These are phyloP conservation scores for Melampsora americana DNA, from an alignment of 1,284 basidiomycete species.

Conservation along the genomic window DNA sequence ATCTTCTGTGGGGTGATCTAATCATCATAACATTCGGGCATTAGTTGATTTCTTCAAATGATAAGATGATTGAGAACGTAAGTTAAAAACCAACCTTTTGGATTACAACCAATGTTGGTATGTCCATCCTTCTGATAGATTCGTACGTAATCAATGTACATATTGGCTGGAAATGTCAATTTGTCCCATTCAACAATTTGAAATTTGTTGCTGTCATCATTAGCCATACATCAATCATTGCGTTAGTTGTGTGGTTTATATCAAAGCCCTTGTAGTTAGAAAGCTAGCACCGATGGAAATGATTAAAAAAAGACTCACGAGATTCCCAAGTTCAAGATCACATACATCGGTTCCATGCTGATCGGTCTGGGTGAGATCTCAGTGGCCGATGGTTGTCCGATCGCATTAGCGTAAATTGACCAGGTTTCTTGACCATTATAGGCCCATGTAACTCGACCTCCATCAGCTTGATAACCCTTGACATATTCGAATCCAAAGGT, in stretches of 20 bases:
- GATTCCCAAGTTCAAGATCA: constrained; percentile 39
- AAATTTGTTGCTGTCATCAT: constrained; percentile 24
- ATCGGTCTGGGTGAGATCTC: constrained; percentile 31
- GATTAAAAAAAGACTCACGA: constrained; percentile 7
- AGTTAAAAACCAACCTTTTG: constrained; percentile 19
- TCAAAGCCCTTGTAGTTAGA: too few relatives aligned
- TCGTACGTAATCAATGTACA: constrained; percentile 77
- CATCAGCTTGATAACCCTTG: constrained; percentile 36
- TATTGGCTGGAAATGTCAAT: constrained; percentile 64
- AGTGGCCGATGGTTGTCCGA: constrained; percentile 16
- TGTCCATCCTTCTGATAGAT: constrained; percentile 64
- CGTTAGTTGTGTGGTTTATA: too few relatives aligned
- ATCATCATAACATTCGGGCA: too few relatives aligned
- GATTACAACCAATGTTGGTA: constrained; percentile 37
- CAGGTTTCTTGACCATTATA: constrained; percentile 38
- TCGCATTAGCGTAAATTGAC: constrained; percentile 36
- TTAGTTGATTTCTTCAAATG: background rate
- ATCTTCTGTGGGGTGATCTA: constrained; percentile 49
- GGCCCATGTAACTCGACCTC: constrained; percentile 29
- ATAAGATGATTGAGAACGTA: background rate
- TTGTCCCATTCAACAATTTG: constrained; percentile 42
- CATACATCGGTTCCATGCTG: constrained; percentile 41
- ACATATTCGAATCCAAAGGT: constrained; percentile 49
- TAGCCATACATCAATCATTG: background rate
- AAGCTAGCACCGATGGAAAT: background rate